Conservation (phyloP, 139 green algal genomes). For the Tetraselmis striata region DNA sequence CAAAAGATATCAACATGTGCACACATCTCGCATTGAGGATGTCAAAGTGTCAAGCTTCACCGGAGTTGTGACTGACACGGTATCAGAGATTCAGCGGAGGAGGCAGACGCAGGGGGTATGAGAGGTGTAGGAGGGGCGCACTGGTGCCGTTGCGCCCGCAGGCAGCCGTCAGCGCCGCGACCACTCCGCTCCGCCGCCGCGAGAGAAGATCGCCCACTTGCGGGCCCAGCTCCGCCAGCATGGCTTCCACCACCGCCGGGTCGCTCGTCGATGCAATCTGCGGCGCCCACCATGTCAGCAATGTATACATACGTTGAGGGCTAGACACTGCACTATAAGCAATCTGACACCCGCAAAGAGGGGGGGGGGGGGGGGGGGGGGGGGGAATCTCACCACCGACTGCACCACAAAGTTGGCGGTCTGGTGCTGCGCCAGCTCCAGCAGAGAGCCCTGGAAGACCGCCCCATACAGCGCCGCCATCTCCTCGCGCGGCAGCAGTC, state of each 20-base stretch:
- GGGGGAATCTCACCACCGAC: slow-evolving; percentile 34
- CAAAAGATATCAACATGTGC: too few relatives aligned
- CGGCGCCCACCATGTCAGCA: too few relatives aligned
- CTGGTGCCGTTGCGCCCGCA: slow-evolving; percentile 28
- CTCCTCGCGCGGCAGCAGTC: slow-evolving; percentile 21
- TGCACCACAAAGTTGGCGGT: slow-evolving; percentile 74
- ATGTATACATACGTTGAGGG: too few relatives aligned
- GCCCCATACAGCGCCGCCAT: slow-evolving; percentile 27
- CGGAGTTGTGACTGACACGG: too few relatives aligned
- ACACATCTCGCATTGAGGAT: too few relatives aligned
- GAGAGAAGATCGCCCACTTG: slow-evolving; percentile 49
- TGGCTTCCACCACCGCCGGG: slow-evolving; percentile 25
- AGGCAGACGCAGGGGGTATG: too few relatives aligned
- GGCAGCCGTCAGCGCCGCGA: slow-evolving; percentile 60
- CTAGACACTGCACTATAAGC: too few relatives aligned
- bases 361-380: too few relatives aligned
- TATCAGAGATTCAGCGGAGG: too few relatives aligned
- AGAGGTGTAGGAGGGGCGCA: not conserved
- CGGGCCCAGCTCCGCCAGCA: slow-evolving; percentile 44
- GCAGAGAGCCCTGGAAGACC: slow-evolving; percentile 34
- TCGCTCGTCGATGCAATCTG: not conserved
- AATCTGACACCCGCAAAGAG: too few relatives aligned
- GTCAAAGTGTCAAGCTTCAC: too few relatives aligned
- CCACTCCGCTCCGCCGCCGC: slow-evolving; percentile 47
- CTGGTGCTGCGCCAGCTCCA: slow-evolving; percentile 43